These are phyloP conservation scores for Paramecium bursaria DNA, from an alignment of 73 alveolate species.

Conservation along the genomic window DNA sequence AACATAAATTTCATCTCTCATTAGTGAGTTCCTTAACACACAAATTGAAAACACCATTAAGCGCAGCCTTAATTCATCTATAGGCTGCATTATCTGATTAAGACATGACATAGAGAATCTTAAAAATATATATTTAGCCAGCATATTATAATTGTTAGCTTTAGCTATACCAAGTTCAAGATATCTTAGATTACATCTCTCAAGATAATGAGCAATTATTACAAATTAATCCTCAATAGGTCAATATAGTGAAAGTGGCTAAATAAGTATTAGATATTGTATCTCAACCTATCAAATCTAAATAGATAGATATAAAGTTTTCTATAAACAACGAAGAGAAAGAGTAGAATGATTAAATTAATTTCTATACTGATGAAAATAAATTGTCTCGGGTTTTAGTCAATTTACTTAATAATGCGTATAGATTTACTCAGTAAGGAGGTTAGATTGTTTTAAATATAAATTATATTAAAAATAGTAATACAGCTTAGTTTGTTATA, in stretches of 20 bases:
- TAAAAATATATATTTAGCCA: conserved; percentile 1
- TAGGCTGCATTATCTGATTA: neutral
- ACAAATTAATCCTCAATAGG: neutral
- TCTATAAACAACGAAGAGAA: conserved; percentile 8
- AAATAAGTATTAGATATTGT: neutral
- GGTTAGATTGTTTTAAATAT: conserved; percentile 23
- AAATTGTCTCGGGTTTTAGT: conserved; percentile 29
- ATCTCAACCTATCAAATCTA: neutral
- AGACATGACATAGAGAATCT: neutral
- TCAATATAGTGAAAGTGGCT: neutral
- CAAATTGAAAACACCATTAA: conserved; percentile 48
- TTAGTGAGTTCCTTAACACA: conserved; percentile 51
- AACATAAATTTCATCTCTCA: no score
- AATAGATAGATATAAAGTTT: neutral
- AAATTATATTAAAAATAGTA: neutral
- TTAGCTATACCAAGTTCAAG: neutral
- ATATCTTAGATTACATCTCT: conserved; percentile 31
- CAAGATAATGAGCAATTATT: neutral
- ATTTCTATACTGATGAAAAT: neutral
- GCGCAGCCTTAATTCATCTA: neutral
- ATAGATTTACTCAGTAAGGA: conserved; percentile 39
- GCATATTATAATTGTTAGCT: conserved; percentile 9
- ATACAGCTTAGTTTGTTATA: neutral
- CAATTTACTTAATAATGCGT: conserved; percentile 41
- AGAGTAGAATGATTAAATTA: neutral